Evolutionary conservation across 2,329 filamentous ascomycete genomes (phyloP).

Genomic region (Seiridium unicorne): DNA sequence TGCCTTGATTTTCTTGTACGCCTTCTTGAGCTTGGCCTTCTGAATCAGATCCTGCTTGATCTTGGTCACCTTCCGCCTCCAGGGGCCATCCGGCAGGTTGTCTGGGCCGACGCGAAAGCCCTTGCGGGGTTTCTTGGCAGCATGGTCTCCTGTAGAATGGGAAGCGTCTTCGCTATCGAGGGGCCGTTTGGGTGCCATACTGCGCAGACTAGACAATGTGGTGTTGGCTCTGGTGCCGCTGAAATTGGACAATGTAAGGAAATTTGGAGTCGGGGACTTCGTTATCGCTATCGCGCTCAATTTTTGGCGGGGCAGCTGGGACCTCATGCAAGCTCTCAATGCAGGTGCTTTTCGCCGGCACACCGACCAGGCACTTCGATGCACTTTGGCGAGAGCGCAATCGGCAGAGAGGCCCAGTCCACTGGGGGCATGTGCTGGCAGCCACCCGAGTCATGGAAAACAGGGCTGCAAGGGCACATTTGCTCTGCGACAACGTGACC

Average conservation of each 20-base stretch:
- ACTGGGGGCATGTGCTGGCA: neutral
- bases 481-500: no score
- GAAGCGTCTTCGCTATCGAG: conserved; percentile 39
- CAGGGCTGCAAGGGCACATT: neutral
- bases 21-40: conserved; percentile 90
- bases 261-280: neutral
- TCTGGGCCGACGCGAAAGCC: conserved; percentile 86
- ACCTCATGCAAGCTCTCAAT: neutral
- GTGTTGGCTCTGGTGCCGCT: neutral
- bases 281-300: neutral
- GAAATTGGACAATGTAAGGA: neutral
- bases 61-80: conserved; percentile 84
- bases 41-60: conserved; percentile 88
- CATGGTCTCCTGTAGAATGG: conserved; percentile 27
- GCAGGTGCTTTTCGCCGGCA: no score
- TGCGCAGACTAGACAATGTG: no score
- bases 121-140: conserved; percentile 55
- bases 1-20: conserved; percentile 84
- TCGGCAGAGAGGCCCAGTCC: neutral
- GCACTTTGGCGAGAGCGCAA: neutral
- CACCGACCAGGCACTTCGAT: no score
- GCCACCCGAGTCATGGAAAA: neutral
- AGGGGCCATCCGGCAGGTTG: conserved; percentile 86
- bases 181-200: conserved; percentile 61
- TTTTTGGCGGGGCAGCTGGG: neutral